A percentile compares a stretch with the other conserved stretches of the same genome.
These are phyloP conservation scores for Blastocladiella emersonii DNA, from an alignment of 371 early-diverging fungal species.

Conservation along the genomic window DNA sequence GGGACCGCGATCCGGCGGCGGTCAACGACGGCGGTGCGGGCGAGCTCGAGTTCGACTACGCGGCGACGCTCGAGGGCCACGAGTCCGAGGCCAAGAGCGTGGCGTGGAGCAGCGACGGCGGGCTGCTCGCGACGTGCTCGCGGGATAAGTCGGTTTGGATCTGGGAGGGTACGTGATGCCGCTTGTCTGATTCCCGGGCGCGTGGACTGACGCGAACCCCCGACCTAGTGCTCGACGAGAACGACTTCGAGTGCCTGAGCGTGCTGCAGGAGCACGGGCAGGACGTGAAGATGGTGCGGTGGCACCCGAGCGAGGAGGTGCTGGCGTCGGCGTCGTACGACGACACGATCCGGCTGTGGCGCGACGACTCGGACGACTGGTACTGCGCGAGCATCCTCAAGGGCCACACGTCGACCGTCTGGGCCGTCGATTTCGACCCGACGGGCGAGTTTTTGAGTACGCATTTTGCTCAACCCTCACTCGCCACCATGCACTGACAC, in stretches of 20 bases:
- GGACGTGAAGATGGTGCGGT: constrained; percentile 87
- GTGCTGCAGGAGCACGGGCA: constrained; percentile 92
- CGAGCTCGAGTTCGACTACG: constrained; percentile 61
- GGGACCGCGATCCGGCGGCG: constrained; percentile 45
- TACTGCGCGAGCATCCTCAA: constrained; percentile 67
- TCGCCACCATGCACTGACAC: no score
- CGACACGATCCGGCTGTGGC: constrained; percentile 87
- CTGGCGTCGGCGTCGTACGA: constrained; percentile 87
- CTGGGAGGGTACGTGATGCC: constrained; percentile 61
- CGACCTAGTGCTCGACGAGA: constrained; percentile 39
- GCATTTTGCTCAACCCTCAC: not conserved
- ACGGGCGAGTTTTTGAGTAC: constrained; percentile 31
- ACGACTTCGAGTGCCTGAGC: constrained; percentile 86
- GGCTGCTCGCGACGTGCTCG: constrained; percentile 80
- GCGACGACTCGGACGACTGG: constrained; percentile 86
- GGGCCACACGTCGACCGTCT: constrained; percentile 84
- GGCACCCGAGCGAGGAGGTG: constrained; percentile 77
- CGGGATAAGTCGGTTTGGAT: constrained; percentile 96
- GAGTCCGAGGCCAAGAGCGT: constrained; percentile 95
- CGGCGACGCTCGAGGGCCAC: constrained; percentile 92
- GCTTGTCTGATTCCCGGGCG: not conserved
- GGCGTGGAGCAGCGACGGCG: constrained; percentile 67
- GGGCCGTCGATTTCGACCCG: constrained; percentile 78
- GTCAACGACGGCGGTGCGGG: not conserved
- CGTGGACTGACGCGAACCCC: no score